Evolutionary conservation across 352 stramenopile genomes (phyloP).

Genomic region (Pythium aquatile): DNA sequence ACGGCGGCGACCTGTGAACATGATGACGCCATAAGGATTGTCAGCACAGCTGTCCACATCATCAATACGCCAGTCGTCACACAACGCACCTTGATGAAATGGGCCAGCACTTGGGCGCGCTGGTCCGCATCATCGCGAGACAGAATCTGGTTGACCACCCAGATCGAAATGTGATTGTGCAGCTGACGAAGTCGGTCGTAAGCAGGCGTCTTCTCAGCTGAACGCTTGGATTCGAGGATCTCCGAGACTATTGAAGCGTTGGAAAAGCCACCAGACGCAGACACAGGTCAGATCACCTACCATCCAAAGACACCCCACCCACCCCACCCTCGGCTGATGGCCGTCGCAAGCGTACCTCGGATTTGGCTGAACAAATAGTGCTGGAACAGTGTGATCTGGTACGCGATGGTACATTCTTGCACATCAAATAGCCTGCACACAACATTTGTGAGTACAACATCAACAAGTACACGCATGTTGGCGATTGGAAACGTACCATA

Average conservation of each 20-base stretch:
- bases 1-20: conserved; percentile 57
- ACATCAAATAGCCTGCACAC: conserved; percentile 65
- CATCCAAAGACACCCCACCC: neutral
- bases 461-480: neutral
- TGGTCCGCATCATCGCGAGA: conserved; percentile 74
- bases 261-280: neutral
- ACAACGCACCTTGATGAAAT: conserved; percentile 72
- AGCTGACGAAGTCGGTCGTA: conserved; percentile 81
- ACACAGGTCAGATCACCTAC: neutral
- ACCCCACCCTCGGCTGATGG: no score
- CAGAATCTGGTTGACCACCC: conserved; percentile 84
- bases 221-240: conserved; percentile 71
- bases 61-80: neutral
- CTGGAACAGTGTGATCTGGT: conserved; percentile 85
- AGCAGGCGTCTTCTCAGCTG: conserved; percentile 71
- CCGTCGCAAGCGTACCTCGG: conserved; percentile 41
- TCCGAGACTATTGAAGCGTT: conserved; percentile 53
- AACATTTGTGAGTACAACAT: neutral
- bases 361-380: conserved; percentile 89
- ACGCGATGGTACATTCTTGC: conserved; percentile 71
- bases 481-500: conserved; percentile 46
- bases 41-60: neutral
- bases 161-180: conserved; percentile 86
- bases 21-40: neutral
- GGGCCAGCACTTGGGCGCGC: conserved; percentile 72